phyloP scores from a whole-genome alignment of 2,329 filamentous ascomycete species.

The Pyrenophora graminea region DNA sequence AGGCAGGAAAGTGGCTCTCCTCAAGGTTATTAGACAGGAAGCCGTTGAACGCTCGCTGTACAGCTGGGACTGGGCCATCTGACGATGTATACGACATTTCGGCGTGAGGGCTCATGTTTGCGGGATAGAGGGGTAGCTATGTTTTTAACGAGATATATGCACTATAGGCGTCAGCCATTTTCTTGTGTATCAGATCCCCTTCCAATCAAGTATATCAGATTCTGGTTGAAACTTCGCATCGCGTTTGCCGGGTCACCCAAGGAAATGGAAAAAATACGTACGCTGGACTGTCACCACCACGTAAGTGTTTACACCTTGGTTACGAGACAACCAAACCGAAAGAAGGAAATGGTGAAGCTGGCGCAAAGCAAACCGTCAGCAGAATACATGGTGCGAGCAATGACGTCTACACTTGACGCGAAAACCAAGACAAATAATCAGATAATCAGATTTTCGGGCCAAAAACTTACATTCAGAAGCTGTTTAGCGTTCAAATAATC shows the following conservation, averaged over 20 bases:
- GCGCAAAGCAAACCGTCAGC: constrained; percentile 9
- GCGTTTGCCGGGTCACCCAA: not conserved
- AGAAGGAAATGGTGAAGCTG: not conserved
- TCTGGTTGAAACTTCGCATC: not conserved
- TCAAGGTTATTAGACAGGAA: constrained; percentile 33
- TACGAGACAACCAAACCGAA: not conserved
- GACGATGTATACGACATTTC: constrained; percentile 27
- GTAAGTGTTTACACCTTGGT: not conserved
- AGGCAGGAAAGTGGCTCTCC: constrained; percentile 32
- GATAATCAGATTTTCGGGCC: not conserved
- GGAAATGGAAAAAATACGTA: not conserved
- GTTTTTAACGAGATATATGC: no score
- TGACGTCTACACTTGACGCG: constrained; percentile 29
- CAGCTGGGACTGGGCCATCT: constrained; percentile 23
- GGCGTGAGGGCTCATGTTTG: constrained; percentile 44
- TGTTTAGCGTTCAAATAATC: not conserved
- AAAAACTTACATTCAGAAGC: constrained; percentile 1
- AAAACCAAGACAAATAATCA: not conserved
- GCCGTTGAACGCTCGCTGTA: constrained; percentile 35
- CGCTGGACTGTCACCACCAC: constrained; percentile 10
- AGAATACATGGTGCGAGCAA: constrained; percentile 12
- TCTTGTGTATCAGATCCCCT: no score
- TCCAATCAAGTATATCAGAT: no score
- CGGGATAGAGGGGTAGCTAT: not conserved
- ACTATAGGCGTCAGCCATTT: no score